Evolutionary conservation across 805 yeast species (phyloP).

Genomic region (Ogataea chonburiensis): DNA sequence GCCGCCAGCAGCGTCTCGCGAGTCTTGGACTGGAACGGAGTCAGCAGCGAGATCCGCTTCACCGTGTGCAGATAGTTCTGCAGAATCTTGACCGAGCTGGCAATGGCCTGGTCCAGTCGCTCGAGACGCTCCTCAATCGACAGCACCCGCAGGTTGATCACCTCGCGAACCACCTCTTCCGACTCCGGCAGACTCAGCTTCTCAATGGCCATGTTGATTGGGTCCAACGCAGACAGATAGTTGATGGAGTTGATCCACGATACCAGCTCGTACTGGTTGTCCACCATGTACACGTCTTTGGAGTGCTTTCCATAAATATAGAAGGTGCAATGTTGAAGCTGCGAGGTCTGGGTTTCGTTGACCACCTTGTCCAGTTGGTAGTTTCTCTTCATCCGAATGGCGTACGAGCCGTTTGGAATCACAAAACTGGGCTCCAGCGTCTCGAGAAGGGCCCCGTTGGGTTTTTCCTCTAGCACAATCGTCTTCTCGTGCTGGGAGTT

Average conservation of each 20-base stretch:
- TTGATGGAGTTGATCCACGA: conserved; percentile 62
- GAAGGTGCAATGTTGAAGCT: conserved; percentile 30
- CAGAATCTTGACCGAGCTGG: conserved; percentile 37
- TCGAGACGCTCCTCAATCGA: conserved; percentile 12
- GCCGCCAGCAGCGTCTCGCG: conserved; percentile 46
- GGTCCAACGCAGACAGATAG: conserved; percentile 47
- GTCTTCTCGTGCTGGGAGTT: conserved; percentile 17
- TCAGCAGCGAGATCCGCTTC: conserved; percentile 43
- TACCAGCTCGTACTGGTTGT: conserved; percentile 43
- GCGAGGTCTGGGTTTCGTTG: conserved; percentile 14
- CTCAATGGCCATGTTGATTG: conserved; percentile 29
- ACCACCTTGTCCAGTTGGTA: conserved; percentile 25
- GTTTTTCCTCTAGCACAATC: conserved; percentile 31
- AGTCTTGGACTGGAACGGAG: conserved; percentile 57
- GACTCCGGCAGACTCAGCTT: conserved; percentile 13
- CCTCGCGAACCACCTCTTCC: conserved; percentile 20
- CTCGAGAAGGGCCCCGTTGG: conserved; percentile 21
- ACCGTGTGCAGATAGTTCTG: conserved; percentile 35
- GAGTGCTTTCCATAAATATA: conserved; percentile 42
- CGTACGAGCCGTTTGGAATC: conserved; percentile 30
- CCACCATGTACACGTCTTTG: conserved; percentile 42
- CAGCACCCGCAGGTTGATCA: conserved; percentile 17
- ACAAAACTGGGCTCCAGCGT: conserved; percentile 27
- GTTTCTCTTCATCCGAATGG: conserved; percentile 28
- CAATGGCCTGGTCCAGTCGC: conserved; percentile 14